These are phyloP conservation scores for Limnomonas spitsbergensis DNA, from an alignment of 139 green algal species.

Conservation along the genomic window DNA sequence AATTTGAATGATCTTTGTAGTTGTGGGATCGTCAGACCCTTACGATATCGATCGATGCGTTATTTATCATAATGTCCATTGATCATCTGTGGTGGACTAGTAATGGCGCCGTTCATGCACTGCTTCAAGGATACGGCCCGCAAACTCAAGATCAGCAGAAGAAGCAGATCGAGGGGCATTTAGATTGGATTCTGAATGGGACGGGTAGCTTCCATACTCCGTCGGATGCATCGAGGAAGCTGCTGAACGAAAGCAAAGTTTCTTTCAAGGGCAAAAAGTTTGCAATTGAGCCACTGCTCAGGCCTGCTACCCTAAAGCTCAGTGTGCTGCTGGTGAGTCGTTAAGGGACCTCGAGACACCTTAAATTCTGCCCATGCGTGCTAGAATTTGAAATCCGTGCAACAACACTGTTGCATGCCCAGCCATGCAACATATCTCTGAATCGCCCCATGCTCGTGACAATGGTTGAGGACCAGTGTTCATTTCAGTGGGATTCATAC, in stretches of 20 bases:
- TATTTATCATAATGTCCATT: background rate
- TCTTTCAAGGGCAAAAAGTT: slow-evolving; percentile 30
- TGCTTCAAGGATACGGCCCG: slow-evolving; percentile 14
- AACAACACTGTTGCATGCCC: background rate
- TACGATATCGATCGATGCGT: too few relatives aligned
- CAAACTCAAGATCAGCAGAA: background rate
- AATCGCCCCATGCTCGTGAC: too few relatives aligned
- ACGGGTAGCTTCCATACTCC: slow-evolving; percentile 1
- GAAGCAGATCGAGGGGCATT: slow-evolving; percentile 32
- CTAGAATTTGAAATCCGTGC: background rate
- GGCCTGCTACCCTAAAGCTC: slow-evolving; percentile 18
- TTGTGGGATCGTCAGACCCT: too few relatives aligned
- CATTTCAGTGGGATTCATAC: too few relatives aligned
- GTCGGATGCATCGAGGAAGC: slow-evolving; percentile 31
- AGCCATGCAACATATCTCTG: too few relatives aligned
- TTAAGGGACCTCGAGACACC: too few relatives aligned
- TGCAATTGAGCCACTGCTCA: slow-evolving; percentile 21
- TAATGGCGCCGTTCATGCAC: slow-evolving; percentile 8
- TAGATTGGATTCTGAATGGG: slow-evolving; percentile 37
- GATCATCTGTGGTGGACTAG: slow-evolving; percentile 26
- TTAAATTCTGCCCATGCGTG: background rate
- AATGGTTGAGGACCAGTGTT: too few relatives aligned
- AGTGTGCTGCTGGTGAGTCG: slow-evolving; percentile 38
- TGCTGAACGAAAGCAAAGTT: slow-evolving; percentile 15
- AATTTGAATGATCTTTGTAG: too few relatives aligned